phyloP scores from a whole-genome alignment of 176 grass and related monocot genomes.

The Oryza officinalis region DNA sequence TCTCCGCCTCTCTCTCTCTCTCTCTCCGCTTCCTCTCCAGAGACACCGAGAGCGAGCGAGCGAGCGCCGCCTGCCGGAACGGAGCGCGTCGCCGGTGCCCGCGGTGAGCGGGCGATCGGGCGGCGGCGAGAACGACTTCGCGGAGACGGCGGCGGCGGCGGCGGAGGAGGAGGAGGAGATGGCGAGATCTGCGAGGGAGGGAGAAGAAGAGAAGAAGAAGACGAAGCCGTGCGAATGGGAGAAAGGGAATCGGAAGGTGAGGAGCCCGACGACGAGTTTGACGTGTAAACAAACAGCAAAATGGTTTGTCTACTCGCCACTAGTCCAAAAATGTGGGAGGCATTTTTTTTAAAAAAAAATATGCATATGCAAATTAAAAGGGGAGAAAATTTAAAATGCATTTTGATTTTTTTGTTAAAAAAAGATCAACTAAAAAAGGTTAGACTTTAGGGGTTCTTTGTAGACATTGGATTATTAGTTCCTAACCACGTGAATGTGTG shows the following conservation, averaged over 20 bases:
- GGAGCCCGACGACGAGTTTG: slow-evolving; percentile 39
- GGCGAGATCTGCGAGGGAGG: slow-evolving; percentile 44
- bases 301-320: neutral
- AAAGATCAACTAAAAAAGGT: no score
- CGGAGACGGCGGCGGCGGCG: neutral
- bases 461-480: no score
- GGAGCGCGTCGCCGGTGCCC: neutral
- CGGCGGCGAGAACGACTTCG: neutral
- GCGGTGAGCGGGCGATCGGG: neutral
- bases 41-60: neutral
- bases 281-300: slow-evolving; percentile 38
- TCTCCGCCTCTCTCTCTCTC: neutral
- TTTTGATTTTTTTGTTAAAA: no score
- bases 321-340: neutral
- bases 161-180: slow-evolving; percentile 21
- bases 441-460: no score
- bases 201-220: neutral
- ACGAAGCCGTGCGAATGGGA: slow-evolving; percentile 34
- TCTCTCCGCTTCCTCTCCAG: neutral
- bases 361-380: no score
- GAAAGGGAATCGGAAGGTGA: slow-evolving; percentile 38
- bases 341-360: no score
- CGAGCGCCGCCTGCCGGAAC: neutral
- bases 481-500: no score
- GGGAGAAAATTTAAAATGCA: no score